Evolutionary conservation across 1,139 yeast genomes (phyloP).

Genomic region (Candida sanyaensis): DNA sequence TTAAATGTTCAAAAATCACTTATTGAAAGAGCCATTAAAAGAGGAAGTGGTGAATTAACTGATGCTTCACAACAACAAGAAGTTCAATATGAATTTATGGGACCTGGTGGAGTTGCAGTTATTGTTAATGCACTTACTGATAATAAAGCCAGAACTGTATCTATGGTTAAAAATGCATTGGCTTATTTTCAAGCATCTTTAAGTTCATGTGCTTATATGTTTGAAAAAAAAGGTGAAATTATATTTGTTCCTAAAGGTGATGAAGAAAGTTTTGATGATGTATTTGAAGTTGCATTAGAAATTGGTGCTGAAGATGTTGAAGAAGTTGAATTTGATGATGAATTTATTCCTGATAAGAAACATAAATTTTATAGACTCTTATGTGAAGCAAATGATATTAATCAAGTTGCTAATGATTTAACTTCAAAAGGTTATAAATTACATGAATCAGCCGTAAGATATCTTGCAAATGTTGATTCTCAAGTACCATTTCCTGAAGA

Average conservation of each 20-base stretch:
- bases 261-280: conserved; percentile 53
- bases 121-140: conserved; percentile 87
- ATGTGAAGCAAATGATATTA: conserved; percentile 66
- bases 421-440: conserved; percentile 58
- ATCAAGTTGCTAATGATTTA: conserved; percentile 59
- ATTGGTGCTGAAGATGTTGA: conserved; percentile 84
- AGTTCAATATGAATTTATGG: conserved; percentile 83
- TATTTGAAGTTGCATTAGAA: conserved; percentile 75
- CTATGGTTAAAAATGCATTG: conserved; percentile 73
- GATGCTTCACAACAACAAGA: conserved; percentile 37
- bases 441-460: conserved; percentile 71
- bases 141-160: conserved; percentile 81
- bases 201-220: conserved; percentile 77
- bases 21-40: conserved; percentile 80
- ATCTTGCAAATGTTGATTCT: conserved; percentile 63
- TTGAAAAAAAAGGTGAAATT: conserved; percentile 75
- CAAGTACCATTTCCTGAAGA: conserved; percentile 57
- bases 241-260: conserved; percentile 45
- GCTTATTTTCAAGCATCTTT: conserved; percentile 68
- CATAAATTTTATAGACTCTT: conserved; percentile 36
- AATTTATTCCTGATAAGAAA: conserved; percentile 34
- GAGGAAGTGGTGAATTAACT: conserved; percentile 66
- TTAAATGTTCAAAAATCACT: conserved; percentile 81
- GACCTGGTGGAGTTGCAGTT: conserved; percentile 88
- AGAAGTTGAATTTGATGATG: conserved; percentile 44